Base-by-base conservation (phyloP, 2,329 filamentous ascomycete species). In the Curvularia eragrostidis region DNA sequence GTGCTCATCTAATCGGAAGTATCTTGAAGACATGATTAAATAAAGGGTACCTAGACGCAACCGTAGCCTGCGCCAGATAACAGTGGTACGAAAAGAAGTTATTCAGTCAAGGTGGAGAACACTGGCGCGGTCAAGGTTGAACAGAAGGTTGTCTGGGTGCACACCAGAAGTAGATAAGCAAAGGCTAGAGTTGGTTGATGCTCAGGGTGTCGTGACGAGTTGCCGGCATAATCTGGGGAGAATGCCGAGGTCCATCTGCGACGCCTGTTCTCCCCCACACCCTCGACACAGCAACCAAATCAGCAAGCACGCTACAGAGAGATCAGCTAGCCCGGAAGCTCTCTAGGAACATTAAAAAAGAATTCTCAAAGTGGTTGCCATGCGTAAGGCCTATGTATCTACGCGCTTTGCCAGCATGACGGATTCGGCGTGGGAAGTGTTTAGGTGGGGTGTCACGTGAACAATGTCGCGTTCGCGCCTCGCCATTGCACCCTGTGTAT, bases 1-100 rank as follows among this genome's bases (percentile, higher is more conserved):
- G 79, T 97, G 93, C 75, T 95, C 89, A 63, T 86, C 84, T 67
- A 96, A 80, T 63, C 84, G 79, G 78, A 91, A 91, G 55, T 75
- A 65, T 44, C 78, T 71, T 51, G 75, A 68, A 46, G 74, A 76
- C 75, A 80, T 80, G 42, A 58, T 57, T n/a, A 23, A 21, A 44
- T 66, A 56, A 34, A 30, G 34, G 21, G n/a, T 44, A 42, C 23
- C 18, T 39, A 30, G 32, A n/a, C 26, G 48, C 21, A 46, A 62
- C 52, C 6, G 42, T 5, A 1, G 19, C 21, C 50, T 46, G 48
- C 32, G 18, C 18, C n/a, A 8, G 24, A 24, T 18, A 4, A 21
- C n/a, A n/a, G 43, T 5, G 10, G 2, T 19, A 26, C 10, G 7
- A 5, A 9, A 30, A 3, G n/a, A 23, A 39, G 34, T 21, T 26